Conservation (phyloP, 129 eudicot genomes). For the Artemisia tridentata region DNA sequence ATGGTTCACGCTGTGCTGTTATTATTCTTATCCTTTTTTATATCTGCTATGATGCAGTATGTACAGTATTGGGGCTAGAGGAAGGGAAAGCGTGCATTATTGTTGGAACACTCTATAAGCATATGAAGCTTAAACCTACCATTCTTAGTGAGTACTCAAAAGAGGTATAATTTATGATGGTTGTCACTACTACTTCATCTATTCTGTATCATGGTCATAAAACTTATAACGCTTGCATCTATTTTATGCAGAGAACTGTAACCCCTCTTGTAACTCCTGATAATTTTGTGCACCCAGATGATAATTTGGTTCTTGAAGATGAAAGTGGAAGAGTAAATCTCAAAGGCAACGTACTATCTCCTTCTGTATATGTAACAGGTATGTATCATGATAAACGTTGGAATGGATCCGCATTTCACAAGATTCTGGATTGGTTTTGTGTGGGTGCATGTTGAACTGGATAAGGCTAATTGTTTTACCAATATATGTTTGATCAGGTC, state of each 20-base stretch:
- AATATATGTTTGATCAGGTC: neutral
- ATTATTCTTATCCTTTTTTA: constrained; percentile 10
- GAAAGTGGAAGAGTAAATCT: constrained; percentile 93
- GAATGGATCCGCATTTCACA: neutral
- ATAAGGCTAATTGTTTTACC: neutral
- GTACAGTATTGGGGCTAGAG: constrained; percentile 85
- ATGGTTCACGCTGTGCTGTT: neutral
- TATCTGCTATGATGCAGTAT: constrained; percentile 44
- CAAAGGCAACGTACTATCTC: constrained; percentile 54
- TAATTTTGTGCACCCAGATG: constrained; percentile 80
- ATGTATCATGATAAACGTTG: constrained; percentile 18
- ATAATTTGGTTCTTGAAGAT: constrained; percentile 79
- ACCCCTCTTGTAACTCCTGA: constrained; percentile 71
- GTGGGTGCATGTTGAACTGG: constrained; percentile 11
- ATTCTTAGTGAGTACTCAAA: constrained; percentile 88
- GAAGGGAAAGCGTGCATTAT: constrained; percentile 77
- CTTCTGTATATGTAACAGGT: constrained; percentile 93
- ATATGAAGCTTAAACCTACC: constrained; percentile 92
- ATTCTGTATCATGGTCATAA: constrained; percentile 9
- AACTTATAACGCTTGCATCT: constrained; percentile 4
- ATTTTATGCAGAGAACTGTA: constrained; percentile 57
- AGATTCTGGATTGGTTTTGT: neutral
- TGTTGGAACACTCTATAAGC: constrained; percentile 94
- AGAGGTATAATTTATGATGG: constrained; percentile 52
- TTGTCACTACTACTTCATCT: neutral